Percentiles rank a stretch among this genome's conserved stretches.
Conservation (phyloP, 768 basidiomycete species). For the Russula ochroleuca region DNA sequence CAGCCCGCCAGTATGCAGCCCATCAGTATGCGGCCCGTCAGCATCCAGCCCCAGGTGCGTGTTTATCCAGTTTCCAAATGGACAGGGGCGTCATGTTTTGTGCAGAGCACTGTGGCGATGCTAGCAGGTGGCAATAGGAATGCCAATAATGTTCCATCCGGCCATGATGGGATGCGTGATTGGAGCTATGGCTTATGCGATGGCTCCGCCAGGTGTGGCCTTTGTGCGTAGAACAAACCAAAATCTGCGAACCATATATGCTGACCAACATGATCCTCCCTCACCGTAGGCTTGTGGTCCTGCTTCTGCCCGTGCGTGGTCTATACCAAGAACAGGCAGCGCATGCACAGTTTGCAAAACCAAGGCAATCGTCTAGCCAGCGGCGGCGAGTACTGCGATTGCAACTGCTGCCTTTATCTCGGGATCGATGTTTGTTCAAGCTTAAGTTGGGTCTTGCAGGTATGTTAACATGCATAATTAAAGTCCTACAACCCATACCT, state of each 20-base stretch:
- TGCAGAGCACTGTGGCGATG: neutral
- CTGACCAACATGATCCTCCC: conserved; percentile 3
- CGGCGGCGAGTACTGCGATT: conserved; percentile 36
- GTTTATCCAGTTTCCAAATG: too few relatives aligned
- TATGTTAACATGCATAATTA: conserved; percentile 24
- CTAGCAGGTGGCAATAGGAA: conserved; percentile 25
- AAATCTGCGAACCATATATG: neutral
- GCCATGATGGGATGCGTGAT: conserved; percentile 34
- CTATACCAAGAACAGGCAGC: conserved; percentile 40
- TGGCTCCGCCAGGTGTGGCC: conserved; percentile 22
- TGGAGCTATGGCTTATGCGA: conserved; percentile 33
- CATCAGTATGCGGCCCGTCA: too few relatives aligned
- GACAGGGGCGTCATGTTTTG: too few relatives aligned
- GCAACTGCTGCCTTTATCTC: conserved; percentile 41
- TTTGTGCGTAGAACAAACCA: neutral
- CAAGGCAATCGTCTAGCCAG: conserved; percentile 40
- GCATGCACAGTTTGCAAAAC: conserved; percentile 37
- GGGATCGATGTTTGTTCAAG: conserved; percentile 1
- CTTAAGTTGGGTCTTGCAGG: conserved; percentile 42
- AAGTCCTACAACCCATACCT: neutral
- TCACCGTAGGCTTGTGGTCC: conserved; percentile 34
- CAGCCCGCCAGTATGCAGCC: too few relatives aligned
- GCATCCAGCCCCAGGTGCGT: too few relatives aligned
- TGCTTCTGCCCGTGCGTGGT: conserved; percentile 42
- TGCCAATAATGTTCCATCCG: conserved; percentile 28